phyloP scores from a whole-genome alignment of 768 basidiomycete species.

The Lyophyllum semitale region DNA sequence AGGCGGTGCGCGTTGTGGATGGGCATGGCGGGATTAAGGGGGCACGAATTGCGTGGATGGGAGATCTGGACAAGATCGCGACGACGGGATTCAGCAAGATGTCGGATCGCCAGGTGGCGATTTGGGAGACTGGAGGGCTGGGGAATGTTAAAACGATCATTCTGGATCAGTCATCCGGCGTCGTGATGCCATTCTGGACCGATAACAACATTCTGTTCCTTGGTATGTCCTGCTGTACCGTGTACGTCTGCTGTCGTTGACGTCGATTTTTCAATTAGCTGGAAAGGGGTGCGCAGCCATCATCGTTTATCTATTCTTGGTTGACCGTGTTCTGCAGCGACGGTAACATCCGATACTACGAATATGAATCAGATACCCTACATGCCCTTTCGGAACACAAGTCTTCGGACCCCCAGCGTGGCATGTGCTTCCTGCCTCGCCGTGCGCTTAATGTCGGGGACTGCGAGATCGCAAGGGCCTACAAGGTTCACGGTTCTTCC shows the following conservation, averaged over 20 bases:
- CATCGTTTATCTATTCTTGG: slow-evolving; percentile 15
- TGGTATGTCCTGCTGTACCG: slow-evolving; percentile 39
- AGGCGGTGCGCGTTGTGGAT: slow-evolving; percentile 81
- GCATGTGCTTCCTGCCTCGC: slow-evolving; percentile 95
- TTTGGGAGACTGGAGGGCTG: slow-evolving; percentile 88
- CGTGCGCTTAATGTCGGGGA: slow-evolving; percentile 86
- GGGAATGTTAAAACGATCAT: slow-evolving; percentile 73
- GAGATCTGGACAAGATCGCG: slow-evolving; percentile 82
- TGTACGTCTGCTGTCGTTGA: neutral
- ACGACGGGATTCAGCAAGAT: slow-evolving; percentile 98
- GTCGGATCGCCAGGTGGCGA: slow-evolving; percentile 87
- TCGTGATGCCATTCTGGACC: slow-evolving; percentile 97
- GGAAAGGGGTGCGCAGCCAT: slow-evolving; percentile 74
- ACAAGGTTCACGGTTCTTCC: slow-evolving; percentile 73
- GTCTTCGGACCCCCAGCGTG: slow-evolving; percentile 90
- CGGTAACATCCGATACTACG: slow-evolving; percentile 97
- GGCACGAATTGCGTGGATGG: slow-evolving; percentile 87
- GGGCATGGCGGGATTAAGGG: slow-evolving; percentile 95
- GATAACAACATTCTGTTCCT: slow-evolving; percentile 92
- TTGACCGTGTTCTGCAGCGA: slow-evolving; percentile 52
- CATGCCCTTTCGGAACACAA: slow-evolving; percentile 82
- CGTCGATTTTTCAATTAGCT: slow-evolving; percentile 41
- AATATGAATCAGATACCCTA: slow-evolving; percentile 87
- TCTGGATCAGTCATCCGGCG: slow-evolving; percentile 90
- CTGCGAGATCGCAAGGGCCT: slow-evolving; percentile 94